Conservation (phyloP, 1,139 yeast species). For the Blastobotrys proliferans region DNA sequence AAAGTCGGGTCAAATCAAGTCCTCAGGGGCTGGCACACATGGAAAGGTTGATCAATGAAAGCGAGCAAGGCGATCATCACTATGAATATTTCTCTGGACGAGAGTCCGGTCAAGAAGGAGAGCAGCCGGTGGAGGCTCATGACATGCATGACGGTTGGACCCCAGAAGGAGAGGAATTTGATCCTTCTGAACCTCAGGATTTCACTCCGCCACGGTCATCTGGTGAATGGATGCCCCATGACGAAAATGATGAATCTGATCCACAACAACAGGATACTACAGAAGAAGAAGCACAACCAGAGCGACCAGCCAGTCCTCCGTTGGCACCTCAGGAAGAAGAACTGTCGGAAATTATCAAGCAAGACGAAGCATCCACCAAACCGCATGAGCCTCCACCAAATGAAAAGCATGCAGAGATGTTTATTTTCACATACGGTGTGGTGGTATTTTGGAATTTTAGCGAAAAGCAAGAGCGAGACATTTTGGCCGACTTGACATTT, state of each 20-base stretch:
- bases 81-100: conserved; percentile 85
- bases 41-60: conserved; percentile 73
- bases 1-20: conserved; percentile 77
- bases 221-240: conserved; percentile 10
- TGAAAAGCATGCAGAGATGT: conserved; percentile 79
- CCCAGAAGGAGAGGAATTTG: conserved; percentile 40
- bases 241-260: background rate
- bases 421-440: conserved; percentile 86
- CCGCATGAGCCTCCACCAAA: conserved; percentile 3
- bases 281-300: conserved; percentile 16
- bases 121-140: conserved; percentile 29
- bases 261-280: conserved; percentile 4
- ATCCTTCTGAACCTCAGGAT: conserved; percentile 65
- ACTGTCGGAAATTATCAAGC: conserved; percentile 7
- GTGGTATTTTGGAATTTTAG: conserved; percentile 97
- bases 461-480: conserved; percentile 86
- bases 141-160: conserved; percentile 28
- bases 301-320: conserved; percentile 10
- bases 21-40: conserved; percentile 60
- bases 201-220: conserved; percentile 39
- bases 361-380: conserved; percentile 1
- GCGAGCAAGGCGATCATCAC: conserved; percentile 85
- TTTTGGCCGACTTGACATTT: conserved; percentile 86
- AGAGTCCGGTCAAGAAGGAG: conserved; percentile 18
- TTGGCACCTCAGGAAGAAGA: conserved; percentile 24